Evolutionary conservation across 306 rosid genomes (phyloP).

Genomic region (Cyamopsis tetragonoloba): DNA sequence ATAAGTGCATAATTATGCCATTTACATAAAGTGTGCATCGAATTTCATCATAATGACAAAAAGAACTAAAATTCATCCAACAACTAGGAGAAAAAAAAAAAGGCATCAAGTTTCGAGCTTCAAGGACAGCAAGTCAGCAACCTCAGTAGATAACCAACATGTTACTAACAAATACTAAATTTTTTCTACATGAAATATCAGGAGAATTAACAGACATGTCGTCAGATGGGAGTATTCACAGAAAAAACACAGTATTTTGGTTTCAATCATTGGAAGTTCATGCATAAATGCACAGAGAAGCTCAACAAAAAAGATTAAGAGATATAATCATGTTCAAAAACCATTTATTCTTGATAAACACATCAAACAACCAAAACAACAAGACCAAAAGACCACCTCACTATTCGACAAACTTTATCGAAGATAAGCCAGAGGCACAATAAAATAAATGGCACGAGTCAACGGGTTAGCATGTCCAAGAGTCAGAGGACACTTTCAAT

Average conservation of each 20-base stretch:
- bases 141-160: background rate
- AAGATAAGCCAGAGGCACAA: background rate
- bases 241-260: background rate
- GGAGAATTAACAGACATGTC: background rate
- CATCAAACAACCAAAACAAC: conserved; percentile 1
- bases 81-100: background rate
- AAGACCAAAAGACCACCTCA: background rate
- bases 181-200: background rate
- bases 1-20: too few species aligned
- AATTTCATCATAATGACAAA: background rate
- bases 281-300: background rate
- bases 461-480: background rate
- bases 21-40: background rate
- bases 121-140: conserved; percentile 1
- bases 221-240: background rate
- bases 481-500: conserved; percentile 6
- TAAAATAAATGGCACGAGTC: background rate
- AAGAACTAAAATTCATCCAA: background rate
- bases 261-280: conserved; percentile 1
- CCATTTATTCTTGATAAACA: conserved; percentile 15
- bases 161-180: background rate
- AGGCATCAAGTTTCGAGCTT: conserved; percentile 1
- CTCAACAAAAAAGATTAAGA: background rate
- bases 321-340: background rate
- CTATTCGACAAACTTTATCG: background rate